Evolutionary conservation across 768 basidiomycete species (phyloP).

Genomic region (Chiua virens): DNA sequence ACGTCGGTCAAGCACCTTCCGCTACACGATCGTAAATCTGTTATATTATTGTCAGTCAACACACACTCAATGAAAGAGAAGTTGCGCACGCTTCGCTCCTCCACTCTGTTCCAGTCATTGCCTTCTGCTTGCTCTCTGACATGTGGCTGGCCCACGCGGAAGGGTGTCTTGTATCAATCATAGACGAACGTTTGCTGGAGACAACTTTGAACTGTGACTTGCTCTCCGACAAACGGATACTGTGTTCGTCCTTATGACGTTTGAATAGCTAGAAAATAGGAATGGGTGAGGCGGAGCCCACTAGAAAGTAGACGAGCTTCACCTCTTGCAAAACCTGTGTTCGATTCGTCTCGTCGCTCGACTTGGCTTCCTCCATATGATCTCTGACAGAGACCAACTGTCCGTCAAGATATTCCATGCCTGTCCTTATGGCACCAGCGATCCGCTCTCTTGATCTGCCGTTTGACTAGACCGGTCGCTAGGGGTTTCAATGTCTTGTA

Average conservation of each 20-base stretch:
- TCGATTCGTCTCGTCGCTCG: slow-evolving; percentile 38
- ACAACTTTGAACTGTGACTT: slow-evolving; percentile 82
- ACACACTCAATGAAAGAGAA: not conserved
- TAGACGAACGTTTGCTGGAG: slow-evolving; percentile 62
- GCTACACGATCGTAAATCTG: slow-evolving; percentile 16
- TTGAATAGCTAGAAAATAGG: slow-evolving; percentile 51
- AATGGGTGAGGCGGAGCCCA: not conserved
- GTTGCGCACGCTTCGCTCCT: slow-evolving; percentile 47
- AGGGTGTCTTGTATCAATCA: slow-evolving; percentile 66
- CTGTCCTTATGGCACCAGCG: slow-evolving; percentile 69
- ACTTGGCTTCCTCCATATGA: slow-evolving; percentile 64
- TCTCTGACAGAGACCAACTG: slow-evolving; percentile 89
- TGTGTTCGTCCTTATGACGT: slow-evolving; percentile 51
- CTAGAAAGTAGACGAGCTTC: slow-evolving; percentile 4
- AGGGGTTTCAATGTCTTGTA: slow-evolving; percentile 84
- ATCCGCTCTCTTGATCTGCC: slow-evolving; percentile 60
- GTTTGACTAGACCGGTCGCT: slow-evolving; percentile 82
- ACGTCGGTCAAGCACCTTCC: no score
- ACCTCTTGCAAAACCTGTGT: slow-evolving; percentile 63
- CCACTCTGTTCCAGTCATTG: slow-evolving; percentile 49
- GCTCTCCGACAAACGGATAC: slow-evolving; percentile 37
- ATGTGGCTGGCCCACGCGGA: slow-evolving; percentile 71
- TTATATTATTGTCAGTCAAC: not conserved
- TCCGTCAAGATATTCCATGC: slow-evolving; percentile 84
- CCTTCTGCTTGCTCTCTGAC: slow-evolving; percentile 42